These are phyloP conservation scores for Pyropia haitanensis DNA, from an alignment of 23 red algal genomes.

Conservation along the genomic window DNA sequence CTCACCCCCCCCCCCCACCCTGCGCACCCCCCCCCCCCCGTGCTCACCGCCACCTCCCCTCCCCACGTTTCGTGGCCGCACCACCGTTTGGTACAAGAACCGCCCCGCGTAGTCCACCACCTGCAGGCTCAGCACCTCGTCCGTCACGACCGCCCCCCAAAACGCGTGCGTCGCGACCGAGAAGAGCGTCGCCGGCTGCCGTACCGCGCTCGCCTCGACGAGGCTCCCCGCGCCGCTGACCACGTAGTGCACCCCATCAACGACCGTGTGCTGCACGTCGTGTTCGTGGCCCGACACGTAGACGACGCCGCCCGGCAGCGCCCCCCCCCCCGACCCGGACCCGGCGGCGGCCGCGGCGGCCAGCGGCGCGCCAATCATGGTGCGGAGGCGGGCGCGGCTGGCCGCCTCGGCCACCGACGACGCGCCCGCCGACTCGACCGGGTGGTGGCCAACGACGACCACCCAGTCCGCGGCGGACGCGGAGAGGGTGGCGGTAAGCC, in stretches of 20 bases:
- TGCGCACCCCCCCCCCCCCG: too few relatives aligned
- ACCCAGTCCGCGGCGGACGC: conserved; percentile 24
- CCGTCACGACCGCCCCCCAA: too few relatives aligned
- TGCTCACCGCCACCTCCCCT: too few relatives aligned
- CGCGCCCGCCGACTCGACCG: conserved; percentile 36
- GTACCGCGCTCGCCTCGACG: neutral
- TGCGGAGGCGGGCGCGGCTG: conserved; percentile 16
- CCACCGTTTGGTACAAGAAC: too few relatives aligned
- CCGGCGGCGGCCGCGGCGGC: neutral
- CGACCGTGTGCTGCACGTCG: conserved; percentile 43
- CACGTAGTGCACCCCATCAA: conserved; percentile 28
- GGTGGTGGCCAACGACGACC: conserved; percentile 77
- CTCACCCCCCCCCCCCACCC: too few relatives aligned
- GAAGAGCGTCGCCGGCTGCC: too few relatives aligned
- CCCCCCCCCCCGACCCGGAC: neutral
- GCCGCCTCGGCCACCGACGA: conserved; percentile 13
- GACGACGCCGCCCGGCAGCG: neutral
- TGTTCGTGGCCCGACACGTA: conserved; percentile 38
- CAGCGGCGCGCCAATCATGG: neutral
- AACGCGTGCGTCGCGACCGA: too few relatives aligned
- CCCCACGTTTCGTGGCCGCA: too few relatives aligned
- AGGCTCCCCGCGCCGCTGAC: conserved; percentile 33
- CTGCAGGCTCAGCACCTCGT: too few relatives aligned
- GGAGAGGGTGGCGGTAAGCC: neutral
- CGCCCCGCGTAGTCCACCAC: too few relatives aligned